These are phyloP conservation scores for Berkeleyomyces rouxiae DNA, from an alignment of 2,329 filamentous ascomycete genomes.

Conservation along the genomic window DNA sequence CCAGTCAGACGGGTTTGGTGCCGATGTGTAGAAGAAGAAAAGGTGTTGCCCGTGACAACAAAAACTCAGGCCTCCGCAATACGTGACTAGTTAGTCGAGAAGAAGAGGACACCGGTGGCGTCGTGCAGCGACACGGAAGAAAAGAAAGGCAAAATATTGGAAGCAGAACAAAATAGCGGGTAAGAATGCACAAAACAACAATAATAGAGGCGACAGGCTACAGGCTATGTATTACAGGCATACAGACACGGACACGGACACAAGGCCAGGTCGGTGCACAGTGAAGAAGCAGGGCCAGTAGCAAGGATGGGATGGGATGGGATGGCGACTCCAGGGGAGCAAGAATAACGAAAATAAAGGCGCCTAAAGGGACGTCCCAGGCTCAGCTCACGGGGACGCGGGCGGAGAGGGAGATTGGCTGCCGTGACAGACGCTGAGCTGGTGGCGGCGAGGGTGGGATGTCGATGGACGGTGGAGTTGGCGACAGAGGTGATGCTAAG, in stretches of 20 bases:
- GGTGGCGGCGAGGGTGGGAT: no score
- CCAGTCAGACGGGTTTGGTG: not conserved
- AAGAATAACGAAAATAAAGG: not conserved
- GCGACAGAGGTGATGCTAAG: no score
- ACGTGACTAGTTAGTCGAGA: not conserved
- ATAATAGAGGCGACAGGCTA: slow-evolving; percentile 4
- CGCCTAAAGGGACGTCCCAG: not conserved
- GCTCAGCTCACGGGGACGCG: no score
- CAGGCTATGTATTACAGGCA: not conserved
- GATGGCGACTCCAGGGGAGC: not conserved
- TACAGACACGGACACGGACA: not conserved
- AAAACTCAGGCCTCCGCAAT: not conserved
- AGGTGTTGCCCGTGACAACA: slow-evolving; percentile 4
- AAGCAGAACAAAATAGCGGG: slow-evolving; percentile 7
- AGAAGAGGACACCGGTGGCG: not conserved
- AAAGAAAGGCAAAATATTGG: slow-evolving; percentile 4
- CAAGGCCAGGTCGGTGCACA: not conserved
- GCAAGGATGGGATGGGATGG: not conserved
- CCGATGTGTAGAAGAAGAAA: not conserved
- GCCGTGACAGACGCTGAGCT: no score
- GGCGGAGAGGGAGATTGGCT: no score
- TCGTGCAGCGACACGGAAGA: not conserved
- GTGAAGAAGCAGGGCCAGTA: not conserved
- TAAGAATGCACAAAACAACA: slow-evolving; percentile 8
- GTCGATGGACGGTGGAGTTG: no score